Percentiles rank a stretch among this genome's conserved stretches.
phyloP scores from a whole-genome alignment of 2,329 filamentous ascomycete species.

The Biscogniauxia marginata region DNA sequence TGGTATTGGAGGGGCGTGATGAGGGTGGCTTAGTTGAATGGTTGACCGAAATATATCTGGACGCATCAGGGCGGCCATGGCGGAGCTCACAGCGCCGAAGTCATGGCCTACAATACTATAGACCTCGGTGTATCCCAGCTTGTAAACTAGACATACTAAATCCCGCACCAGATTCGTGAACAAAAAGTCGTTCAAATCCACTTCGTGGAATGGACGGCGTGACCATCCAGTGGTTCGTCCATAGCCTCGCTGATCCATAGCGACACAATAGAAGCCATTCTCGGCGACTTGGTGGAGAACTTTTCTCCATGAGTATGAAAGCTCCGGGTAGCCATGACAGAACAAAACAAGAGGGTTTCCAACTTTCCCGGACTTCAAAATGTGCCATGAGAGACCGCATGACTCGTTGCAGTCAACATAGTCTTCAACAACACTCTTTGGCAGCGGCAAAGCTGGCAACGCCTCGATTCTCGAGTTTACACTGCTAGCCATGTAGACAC shows the following conservation, averaged over 20 bases:
- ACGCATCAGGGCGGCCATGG: constrained; percentile 58
- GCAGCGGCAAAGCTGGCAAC: constrained; percentile 38
- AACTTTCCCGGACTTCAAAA: constrained; percentile 51
- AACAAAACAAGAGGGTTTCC: constrained; percentile 57
- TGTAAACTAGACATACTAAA: constrained; percentile 58
- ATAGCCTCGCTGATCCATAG: constrained; percentile 67
- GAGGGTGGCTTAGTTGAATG: constrained; percentile 65
- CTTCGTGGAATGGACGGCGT: constrained; percentile 45
- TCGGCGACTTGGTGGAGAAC: constrained; percentile 57
- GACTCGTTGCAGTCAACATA: constrained; percentile 50
- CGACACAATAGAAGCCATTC: constrained; percentile 63
- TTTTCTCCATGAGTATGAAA: constrained; percentile 69
- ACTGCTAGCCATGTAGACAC: background rate
- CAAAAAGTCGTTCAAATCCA: constrained; percentile 56
- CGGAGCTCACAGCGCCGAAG: constrained; percentile 61
- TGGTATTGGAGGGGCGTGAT: constrained; percentile 50
- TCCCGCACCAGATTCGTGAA: constrained; percentile 61
- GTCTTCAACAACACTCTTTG: constrained; percentile 52
- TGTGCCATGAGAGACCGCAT: constrained; percentile 60
- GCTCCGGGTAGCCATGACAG: constrained; percentile 66
- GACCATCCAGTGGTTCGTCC: constrained; percentile 65
- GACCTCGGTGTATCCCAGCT: constrained; percentile 57
- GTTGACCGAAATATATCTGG: constrained; percentile 64
- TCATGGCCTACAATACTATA: constrained; percentile 65
- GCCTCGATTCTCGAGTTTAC: background rate